Percentiles rank a stretch among this genome's conserved stretches.
Conservation (phyloP, 129 eudicot species). For the Flaveria robusta region DNA sequence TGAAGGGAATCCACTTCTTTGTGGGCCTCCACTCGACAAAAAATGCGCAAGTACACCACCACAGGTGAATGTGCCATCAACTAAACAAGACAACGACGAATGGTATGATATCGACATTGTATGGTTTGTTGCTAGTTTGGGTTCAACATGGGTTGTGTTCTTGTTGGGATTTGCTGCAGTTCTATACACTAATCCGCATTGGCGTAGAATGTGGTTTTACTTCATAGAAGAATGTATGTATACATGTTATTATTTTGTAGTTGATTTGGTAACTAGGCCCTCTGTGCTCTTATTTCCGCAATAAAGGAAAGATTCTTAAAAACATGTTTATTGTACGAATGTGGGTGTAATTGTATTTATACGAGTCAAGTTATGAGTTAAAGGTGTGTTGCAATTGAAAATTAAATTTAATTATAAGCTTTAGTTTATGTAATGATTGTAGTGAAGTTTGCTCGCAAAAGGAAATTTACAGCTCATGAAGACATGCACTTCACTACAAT, state of each 20-base stretch:
- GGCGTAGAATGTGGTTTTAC: not conserved
- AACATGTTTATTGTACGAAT: too few relatives aligned
- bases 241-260: not conserved
- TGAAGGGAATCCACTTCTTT: slow-evolving; percentile 3
- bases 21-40: not conserved
- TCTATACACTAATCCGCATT: not conserved
- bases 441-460: too few relatives aligned
- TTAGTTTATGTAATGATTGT: too few relatives aligned
- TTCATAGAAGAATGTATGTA: not conserved
- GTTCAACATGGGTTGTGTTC: not conserved
- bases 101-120: not conserved
- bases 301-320: too few relatives aligned
- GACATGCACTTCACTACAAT: too few relatives aligned
- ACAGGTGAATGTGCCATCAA: not conserved
- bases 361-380: too few relatives aligned
- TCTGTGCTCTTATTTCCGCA: not conserved
- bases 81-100: not conserved
- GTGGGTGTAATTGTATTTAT: too few relatives aligned
- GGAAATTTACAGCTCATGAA: too few relatives aligned
- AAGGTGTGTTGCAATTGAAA: too few relatives aligned
- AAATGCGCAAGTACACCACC: not conserved
- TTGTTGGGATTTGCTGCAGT: not conserved
- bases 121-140: not conserved
- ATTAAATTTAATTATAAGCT: too few relatives aligned
- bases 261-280: not conserved